Conservation (phyloP, 768 basidiomycete species). For the Paxillus ammoniavirescens region DNA sequence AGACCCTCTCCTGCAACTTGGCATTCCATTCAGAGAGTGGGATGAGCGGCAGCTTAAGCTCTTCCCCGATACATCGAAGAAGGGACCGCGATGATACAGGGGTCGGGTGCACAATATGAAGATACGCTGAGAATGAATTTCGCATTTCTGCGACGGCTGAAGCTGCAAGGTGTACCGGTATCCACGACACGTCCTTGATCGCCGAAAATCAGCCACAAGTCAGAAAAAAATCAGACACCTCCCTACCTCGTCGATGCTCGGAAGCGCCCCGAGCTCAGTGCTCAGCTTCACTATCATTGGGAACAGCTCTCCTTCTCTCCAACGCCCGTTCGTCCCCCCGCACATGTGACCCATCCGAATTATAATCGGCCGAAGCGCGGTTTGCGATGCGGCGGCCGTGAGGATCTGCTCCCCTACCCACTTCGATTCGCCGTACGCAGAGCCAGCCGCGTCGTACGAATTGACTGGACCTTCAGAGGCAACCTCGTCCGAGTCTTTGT, state of each 20-base stretch:
- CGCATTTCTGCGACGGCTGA: slow-evolving; percentile 15
- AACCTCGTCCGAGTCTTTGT: neutral
- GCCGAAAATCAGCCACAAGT: neutral
- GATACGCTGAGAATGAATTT: neutral
- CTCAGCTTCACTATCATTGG: slow-evolving; percentile 31
- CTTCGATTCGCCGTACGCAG: slow-evolving; percentile 16
- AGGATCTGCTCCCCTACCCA: slow-evolving; percentile 26
- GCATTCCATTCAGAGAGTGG: slow-evolving; percentile 11
- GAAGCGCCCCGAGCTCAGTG: slow-evolving; percentile 16
- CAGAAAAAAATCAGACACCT: neutral
- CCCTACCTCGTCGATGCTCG: slow-evolving; percentile 21
- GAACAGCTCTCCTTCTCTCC: slow-evolving; percentile 39
- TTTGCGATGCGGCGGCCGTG: slow-evolving; percentile 12
- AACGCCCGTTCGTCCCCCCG: slow-evolving; percentile 35
- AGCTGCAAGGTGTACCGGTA: slow-evolving; percentile 13
- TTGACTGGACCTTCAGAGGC: neutral
- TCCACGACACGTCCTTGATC: slow-evolving; percentile 11
- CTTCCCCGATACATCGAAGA: slow-evolving; percentile 3
- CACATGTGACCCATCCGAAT: slow-evolving; percentile 39
- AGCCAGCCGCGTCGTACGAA: slow-evolving; percentile 13
- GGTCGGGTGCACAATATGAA: slow-evolving; percentile 12
- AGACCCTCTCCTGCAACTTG: slow-evolving; percentile 4
- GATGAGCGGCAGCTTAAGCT: slow-evolving; percentile 10
- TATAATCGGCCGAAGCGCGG: slow-evolving; percentile 23
- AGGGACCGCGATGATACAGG: slow-evolving; percentile 10